Evolutionary conservation across 2,329 filamentous ascomycete species (phyloP).

Genomic region (Chaetomium globosum): DNA sequence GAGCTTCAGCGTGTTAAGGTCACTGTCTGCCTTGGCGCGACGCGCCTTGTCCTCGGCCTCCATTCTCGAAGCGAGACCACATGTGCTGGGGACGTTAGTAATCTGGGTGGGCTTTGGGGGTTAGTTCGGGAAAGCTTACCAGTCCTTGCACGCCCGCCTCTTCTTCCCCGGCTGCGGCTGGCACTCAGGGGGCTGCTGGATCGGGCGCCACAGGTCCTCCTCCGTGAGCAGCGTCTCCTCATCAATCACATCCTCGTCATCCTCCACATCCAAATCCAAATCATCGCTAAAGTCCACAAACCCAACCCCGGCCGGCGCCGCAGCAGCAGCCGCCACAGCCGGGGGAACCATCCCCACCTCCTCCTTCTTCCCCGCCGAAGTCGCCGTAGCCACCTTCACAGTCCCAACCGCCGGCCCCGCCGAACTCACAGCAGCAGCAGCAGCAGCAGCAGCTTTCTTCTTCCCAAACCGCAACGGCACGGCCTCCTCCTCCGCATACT

Average conservation of each 20-base stretch:
- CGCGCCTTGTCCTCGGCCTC: conserved; percentile 73
- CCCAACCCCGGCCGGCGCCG: conserved; percentile 57
- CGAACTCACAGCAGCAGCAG: not conserved
- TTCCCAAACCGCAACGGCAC: conserved; percentile 65
- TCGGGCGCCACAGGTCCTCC: conserved; percentile 75
- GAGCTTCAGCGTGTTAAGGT: conserved; percentile 63
- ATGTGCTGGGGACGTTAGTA: conserved; percentile 55
- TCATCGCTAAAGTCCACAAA: conserved; percentile 71
- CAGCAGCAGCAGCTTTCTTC: conserved; percentile 49
- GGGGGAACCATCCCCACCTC: conserved; percentile 25
- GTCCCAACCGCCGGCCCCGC: conserved; percentile 3
- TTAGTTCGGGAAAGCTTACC: conserved; percentile 43
- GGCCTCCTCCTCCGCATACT: conserved; percentile 58
- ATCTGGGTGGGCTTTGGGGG: not conserved
- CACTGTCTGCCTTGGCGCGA: conserved; percentile 41
- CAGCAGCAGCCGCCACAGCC: conserved; percentile 8
- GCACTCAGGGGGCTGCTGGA: conserved; percentile 82
- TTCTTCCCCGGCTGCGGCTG: conserved; percentile 84
- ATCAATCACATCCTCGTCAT: conserved; percentile 78
- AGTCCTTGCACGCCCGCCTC: conserved; percentile 95
- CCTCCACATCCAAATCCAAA: conserved; percentile 60
- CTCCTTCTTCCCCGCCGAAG: conserved; percentile 10
- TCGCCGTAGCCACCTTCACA: not conserved
- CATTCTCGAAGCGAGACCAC: conserved; percentile 82
- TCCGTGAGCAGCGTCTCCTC: conserved; percentile 85